Base-by-base conservation (phyloP, 257 asterid genomes). In the Ilex aquifolium region DNA sequence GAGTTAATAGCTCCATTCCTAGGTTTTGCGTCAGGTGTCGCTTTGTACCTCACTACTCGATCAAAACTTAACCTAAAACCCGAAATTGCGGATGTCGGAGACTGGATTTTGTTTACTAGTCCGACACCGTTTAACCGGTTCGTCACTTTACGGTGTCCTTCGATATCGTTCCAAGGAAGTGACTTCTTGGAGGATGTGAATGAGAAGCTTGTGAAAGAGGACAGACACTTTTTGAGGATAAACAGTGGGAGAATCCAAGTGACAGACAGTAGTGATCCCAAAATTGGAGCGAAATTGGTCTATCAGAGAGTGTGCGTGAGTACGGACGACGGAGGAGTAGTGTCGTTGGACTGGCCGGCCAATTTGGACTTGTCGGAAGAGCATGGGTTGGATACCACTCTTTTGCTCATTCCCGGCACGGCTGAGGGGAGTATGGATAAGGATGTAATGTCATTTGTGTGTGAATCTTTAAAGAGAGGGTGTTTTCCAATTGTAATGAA, bases 121-220 rank as follows among this genome's bases (percentile, higher is more conserved):
- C 96, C 97, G 21, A 89, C 97, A 62, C 97, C 99, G 57, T 93
- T 93, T 63, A 93, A 93, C 75, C 87, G 99, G 21, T 93, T 90
- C 32, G 96, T 90, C 36, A 77, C 82, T 50, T 30, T 93, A 46
- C 89, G 97, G 44, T 90, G 99, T 75, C 99, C 95, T 51, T 85
- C 97, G 0, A 85, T 93, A 56, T 66, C 63, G 44, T 80, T 89
- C 69, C 87, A 85, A 10, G 99, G 78, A 15, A 74, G 70, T 65
- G 91, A 88, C 36, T 61, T 76, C 44, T 53, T 79, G 76, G 97
- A 82, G 82, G 73, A 82, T 69, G 83, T 78, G 62, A 85, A 76
- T 44, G 90, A 87, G 69, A 82, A 67, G 83, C 85, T 92, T 50
- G 80, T 87, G 48, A 75, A 75, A 61, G 96, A 92, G 78, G 96